Evolutionary conservation across 164 flowering plant species (phyloP), one percentile per base, ranked within the genome.

Genomic region (Aristolochia fimbriata): DNA sequence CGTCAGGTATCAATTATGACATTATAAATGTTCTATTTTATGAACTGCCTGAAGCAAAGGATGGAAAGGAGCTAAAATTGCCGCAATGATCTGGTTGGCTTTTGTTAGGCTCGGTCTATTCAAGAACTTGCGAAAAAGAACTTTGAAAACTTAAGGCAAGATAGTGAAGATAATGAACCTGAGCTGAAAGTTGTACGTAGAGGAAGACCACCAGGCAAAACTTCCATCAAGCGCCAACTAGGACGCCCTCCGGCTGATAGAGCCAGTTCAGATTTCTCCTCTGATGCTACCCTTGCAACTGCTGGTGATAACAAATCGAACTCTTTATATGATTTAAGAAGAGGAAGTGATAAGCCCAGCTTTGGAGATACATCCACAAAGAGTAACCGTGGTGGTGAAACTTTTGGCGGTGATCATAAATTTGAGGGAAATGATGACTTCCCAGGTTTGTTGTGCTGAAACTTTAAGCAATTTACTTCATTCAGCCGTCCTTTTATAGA

Each of bases 81-180:
- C 43, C 4, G 9, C 43, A 37, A 37, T 6, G 12, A 37, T 37
- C 8, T 22, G 15, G 23, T 52, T 46, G 54, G 16, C 51, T 57
- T 51, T 64, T 21, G 47, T 3, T 71, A 93, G 99, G 99, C 99
- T 64, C 73, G 93, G 45, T 55, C 89, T 17, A 93, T 93, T 55
- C 92, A 80, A 60, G 99, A 93, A 60, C 68, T 90, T 67, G 99
- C 99, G 53, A 86, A 75, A 68, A 88, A 79, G 70, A 80, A 86
- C 65, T 93, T 93, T 57, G 84, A 82, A 31, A 90, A 83, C 73
- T 72, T 93, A 68, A 83, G 90, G 74, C 89, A 79, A 71, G 92
- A 83, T 15, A 78, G 88, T 68, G 88, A 84, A 64, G 79, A 67
- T 50, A 68, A 64, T 47, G 83, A 80, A 51, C 70, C 67, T 7